Conservation (phyloP, 1,284 basidiomycete genomes). For the Marasmius fiardii region DNA sequence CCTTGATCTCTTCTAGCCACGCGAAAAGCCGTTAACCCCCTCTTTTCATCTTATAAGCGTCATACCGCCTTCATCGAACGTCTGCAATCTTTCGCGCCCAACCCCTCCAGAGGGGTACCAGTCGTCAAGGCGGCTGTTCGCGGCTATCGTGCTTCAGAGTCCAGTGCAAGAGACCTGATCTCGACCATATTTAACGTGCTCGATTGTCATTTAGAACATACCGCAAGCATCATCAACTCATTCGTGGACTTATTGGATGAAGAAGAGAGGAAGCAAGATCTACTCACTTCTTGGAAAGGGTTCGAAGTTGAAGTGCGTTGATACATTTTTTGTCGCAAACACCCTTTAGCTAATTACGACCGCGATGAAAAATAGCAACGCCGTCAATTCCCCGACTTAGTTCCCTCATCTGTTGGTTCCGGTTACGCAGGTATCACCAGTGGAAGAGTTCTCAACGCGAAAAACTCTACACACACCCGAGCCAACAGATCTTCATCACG, state of each 20-base stretch:
- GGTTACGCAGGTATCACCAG: constrained; percentile 78
- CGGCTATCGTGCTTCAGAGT: constrained; percentile 78
- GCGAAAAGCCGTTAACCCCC: neutral
- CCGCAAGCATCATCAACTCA: constrained; percentile 73
- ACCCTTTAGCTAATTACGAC: neutral
- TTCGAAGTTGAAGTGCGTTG: constrained; percentile 76
- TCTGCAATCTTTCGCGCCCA: constrained; percentile 64
- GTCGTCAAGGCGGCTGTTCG: constrained; percentile 82
- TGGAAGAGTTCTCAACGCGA: constrained; percentile 81
- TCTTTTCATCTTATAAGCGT: constrained; percentile 41
- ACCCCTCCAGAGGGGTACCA: constrained; percentile 70
- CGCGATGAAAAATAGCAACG: constrained; percentile 54
- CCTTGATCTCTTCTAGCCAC: neutral
- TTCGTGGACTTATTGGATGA: constrained; percentile 83
- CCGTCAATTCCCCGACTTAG: constrained; percentile 79
- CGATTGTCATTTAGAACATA: constrained; percentile 74
- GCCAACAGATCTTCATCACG: constrained; percentile 46
- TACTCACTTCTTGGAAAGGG: constrained; percentile 78
- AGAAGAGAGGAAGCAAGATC: constrained; percentile 77
- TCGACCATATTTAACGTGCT: constrained; percentile 86
- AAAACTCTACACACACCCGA: constrained; percentile 65
- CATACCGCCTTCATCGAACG: constrained; percentile 70
- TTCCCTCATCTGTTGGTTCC: constrained; percentile 54
- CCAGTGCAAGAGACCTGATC: constrained; percentile 80
- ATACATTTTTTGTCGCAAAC: constrained; percentile 2